Conservation (phyloP, 2,329 filamentous ascomycete genomes). For the Alternaria infectoria region DNA sequence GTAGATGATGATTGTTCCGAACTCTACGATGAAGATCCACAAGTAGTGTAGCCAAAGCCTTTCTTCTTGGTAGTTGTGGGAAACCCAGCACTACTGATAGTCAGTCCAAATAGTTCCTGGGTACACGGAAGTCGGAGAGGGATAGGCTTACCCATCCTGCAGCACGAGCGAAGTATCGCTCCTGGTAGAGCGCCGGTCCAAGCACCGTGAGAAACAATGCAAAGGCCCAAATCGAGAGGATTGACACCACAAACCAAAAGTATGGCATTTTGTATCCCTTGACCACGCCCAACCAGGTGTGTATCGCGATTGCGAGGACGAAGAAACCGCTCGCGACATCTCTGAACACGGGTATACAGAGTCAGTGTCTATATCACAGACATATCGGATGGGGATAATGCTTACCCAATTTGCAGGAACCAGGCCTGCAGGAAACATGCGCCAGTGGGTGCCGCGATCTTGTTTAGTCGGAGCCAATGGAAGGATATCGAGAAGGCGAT, state of each 20-base stretch:
- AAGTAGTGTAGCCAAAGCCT: conserved; percentile 60
- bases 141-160: conserved; percentile 51
- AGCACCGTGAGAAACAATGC: conserved; percentile 55
- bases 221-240: conserved; percentile 56
- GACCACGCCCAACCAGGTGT: conserved; percentile 59
- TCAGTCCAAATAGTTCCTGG: background rate
- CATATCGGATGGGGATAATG: background rate
- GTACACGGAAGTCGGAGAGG: background rate
- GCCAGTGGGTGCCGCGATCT: conserved; percentile 52
- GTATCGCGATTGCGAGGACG: conserved; percentile 61
- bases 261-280: conserved; percentile 56
- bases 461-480: conserved; percentile 54
- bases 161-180: conserved; percentile 55
- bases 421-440: conserved; percentile 60
- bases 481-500: conserved; percentile 58
- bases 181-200: conserved; percentile 52
- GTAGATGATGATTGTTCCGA: conserved; percentile 59
- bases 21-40: conserved; percentile 62
- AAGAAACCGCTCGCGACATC: conserved; percentile 61
- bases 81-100: conserved; percentile 56
- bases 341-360: conserved; percentile 18
- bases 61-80: conserved; percentile 50
- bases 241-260: conserved; percentile 52
- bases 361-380: background rate
- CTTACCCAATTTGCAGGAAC: conserved; percentile 55